Evolutionary conservation across 768 basidiomycete species (phyloP).

Genomic region (Rhodotorula diobovata): DNA sequence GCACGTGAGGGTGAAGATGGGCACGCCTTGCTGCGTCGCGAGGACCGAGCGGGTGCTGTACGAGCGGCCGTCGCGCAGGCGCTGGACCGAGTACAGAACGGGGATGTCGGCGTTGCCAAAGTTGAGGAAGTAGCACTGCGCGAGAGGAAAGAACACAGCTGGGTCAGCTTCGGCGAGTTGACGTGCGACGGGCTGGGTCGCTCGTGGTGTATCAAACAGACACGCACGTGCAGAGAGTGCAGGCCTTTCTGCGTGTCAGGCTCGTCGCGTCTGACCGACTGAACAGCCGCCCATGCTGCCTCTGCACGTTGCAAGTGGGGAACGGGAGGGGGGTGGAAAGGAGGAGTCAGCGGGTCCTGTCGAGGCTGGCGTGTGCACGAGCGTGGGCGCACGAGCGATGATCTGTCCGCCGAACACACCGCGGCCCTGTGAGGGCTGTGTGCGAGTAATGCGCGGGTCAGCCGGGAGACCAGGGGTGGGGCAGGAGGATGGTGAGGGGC

Average conservation of each 20-base stretch:
- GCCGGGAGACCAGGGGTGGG: too few species aligned
- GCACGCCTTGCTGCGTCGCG: constrained; percentile 40
- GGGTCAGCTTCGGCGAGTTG: not conserved
- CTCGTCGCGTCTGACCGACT: constrained; percentile 34
- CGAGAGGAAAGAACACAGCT: not conserved
- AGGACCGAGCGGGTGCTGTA: constrained; percentile 41
- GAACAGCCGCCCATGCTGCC: constrained; percentile 38
- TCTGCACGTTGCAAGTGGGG: constrained; percentile 8
- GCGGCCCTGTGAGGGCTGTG: constrained; percentile 9
- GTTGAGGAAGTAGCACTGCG: constrained; percentile 41
- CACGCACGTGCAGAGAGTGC: constrained; percentile 37
- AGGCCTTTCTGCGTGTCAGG: constrained; percentile 30
- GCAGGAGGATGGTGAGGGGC: not conserved
- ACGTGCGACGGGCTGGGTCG: too few species aligned
- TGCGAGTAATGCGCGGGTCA: not conserved
- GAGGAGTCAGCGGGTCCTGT: not conserved
- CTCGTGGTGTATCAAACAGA: too few species aligned
- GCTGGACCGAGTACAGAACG: constrained; percentile 42
- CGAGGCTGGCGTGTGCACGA: too few species aligned
- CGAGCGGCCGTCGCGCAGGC: constrained; percentile 39
- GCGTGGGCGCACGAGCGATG: constrained; percentile 31
- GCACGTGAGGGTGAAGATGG: constrained; percentile 42
- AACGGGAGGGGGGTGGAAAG: not conserved
- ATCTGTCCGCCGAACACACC: constrained; percentile 42
- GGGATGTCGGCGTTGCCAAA: constrained; percentile 43